These are phyloP conservation scores for Trichoderma citrinoviride DNA, from an alignment of 2,329 filamentous ascomycete species.

Conservation along the genomic window DNA sequence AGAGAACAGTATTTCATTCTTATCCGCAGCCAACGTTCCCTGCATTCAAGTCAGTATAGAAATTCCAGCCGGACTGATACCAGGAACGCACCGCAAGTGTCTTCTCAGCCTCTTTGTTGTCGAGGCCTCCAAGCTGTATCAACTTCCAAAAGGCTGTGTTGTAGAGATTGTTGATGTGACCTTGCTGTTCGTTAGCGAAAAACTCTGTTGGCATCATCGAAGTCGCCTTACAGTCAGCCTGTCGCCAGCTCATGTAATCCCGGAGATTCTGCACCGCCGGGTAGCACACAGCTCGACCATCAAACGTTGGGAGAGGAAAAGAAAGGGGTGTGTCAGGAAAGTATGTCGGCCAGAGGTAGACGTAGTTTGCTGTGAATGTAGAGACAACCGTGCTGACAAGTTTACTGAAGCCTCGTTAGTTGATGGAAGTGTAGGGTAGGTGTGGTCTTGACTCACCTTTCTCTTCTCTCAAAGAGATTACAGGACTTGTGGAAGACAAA, in stretches of 20 bases:
- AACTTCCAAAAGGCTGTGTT: slow-evolving; percentile 96
- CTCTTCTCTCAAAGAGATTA: slow-evolving; percentile 79
- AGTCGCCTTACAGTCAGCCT: slow-evolving; percentile 76
- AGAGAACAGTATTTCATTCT: slow-evolving; percentile 93
- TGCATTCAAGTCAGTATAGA: slow-evolving; percentile 35
- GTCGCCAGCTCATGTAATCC: slow-evolving; percentile 96
- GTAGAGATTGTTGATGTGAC: slow-evolving; percentile 97
- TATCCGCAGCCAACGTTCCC: slow-evolving; percentile 82
- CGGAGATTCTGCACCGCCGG: slow-evolving; percentile 77
- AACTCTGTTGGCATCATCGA: neutral
- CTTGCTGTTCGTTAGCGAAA: slow-evolving; percentile 43
- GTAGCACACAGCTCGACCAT: slow-evolving; percentile 88
- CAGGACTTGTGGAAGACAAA: slow-evolving; percentile 86
- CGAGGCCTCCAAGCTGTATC: slow-evolving; percentile 73
- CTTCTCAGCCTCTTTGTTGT: slow-evolving; percentile 74
- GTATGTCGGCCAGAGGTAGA: slow-evolving; percentile 72
- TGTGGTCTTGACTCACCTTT: slow-evolving; percentile 55
- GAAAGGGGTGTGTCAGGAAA: slow-evolving; percentile 71
- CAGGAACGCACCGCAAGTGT: slow-evolving; percentile 62
- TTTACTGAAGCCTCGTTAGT: slow-evolving; percentile 58
- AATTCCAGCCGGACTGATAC: neutral
- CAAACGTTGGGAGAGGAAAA: slow-evolving; percentile 80
- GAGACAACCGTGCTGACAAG: slow-evolving; percentile 87
- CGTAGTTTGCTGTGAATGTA: slow-evolving; percentile 89
- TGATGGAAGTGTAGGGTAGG: neutral